phyloP scores from a whole-genome alignment of 1,284 basidiomycete genomes.

The Cutaneotrichosporon sp. region DNA sequence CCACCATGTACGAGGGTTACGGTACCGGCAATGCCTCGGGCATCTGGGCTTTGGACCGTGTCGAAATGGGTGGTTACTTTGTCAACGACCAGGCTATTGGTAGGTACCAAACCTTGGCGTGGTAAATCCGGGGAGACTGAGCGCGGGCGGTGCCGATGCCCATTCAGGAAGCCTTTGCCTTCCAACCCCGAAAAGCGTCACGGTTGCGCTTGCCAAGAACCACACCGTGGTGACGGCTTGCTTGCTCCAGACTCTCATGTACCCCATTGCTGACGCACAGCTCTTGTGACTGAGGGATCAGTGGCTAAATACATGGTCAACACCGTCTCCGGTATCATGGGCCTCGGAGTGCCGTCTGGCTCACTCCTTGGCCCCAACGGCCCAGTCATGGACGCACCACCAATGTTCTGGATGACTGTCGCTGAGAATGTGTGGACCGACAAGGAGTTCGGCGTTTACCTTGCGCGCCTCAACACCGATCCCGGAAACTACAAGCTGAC shows the following conservation, averaged over 20 bases:
- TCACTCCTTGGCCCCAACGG: background rate
- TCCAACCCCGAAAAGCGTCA: no score
- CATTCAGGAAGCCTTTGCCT: no score
- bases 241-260: background rate
- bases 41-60: constrained; percentile 59
- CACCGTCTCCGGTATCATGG: constrained; percentile 45
- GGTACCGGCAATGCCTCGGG: constrained; percentile 71
- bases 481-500: background rate
- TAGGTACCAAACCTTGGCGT: no score
- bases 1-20: constrained; percentile 64
- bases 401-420: constrained; percentile 54
- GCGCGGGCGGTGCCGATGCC: no score
- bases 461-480: constrained; percentile 55
- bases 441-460: constrained; percentile 69
- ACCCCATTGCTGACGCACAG: background rate
- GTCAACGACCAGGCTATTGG: constrained; percentile 61
- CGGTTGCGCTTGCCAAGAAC: no score
- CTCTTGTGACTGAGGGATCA: constrained; percentile 20
- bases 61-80: constrained; percentile 71
- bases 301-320: constrained; percentile 18
- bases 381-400: background rate
- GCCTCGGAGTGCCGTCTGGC: constrained; percentile 37
- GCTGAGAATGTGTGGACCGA: constrained; percentile 57
- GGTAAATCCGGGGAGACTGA: no score
- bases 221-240: background rate